Percentiles rank a stretch among this genome's conserved stretches.
phyloP scores from a whole-genome alignment of 2,329 filamentous ascomycete genomes.

The Monilinia aucupariae region DNA sequence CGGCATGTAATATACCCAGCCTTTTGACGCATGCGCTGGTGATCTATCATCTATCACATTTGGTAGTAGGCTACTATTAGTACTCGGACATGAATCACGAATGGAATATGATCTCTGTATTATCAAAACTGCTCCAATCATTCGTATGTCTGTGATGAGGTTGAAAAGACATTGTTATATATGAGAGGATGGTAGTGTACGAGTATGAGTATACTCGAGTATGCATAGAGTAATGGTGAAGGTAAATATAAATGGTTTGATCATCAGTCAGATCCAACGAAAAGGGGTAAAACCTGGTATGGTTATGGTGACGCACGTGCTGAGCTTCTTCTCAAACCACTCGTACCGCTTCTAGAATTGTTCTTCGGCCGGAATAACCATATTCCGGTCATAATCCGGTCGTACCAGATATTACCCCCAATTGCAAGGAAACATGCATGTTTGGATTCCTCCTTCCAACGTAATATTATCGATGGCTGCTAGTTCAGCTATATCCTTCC shows the following conservation, averaged over 20 bases:
- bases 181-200: no score
- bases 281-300: no score
- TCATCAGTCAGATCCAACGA: no score
- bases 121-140: not conserved
- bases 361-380: conserved; percentile 3
- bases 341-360: not conserved
- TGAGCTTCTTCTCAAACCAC: no score
- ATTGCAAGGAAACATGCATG: not conserved
- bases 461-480: not conserved
- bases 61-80: not conserved
- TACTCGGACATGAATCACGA: not conserved
- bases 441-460: not conserved
- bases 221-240: no score
- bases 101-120: not conserved
- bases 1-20: conserved; percentile 61
- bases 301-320: no score
- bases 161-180: no score
- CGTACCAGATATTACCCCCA: not conserved
- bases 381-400: not conserved
- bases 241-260: no score
- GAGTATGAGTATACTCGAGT: no score
- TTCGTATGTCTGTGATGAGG: not conserved
- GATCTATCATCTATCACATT: not conserved
- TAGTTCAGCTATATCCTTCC: not conserved
- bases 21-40: not conserved